These are phyloP conservation scores for Phytopythium cucurbitacearum DNA, from an alignment of 352 stramenopile genomes.

Conservation along the genomic window DNA sequence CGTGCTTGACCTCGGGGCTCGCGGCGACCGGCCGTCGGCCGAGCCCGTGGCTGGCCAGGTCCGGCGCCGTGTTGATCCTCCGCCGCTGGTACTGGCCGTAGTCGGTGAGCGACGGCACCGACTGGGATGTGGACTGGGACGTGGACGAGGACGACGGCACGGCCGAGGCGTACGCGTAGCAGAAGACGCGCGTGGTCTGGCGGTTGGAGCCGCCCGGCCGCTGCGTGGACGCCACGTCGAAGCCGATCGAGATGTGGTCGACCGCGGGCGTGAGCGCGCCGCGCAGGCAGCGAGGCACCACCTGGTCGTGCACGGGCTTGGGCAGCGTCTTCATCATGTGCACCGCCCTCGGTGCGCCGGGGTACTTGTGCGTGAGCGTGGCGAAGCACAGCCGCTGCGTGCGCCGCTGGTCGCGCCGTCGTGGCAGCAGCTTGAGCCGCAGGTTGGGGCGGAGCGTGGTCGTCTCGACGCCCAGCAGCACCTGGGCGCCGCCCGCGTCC, in stretches of 20 bases:
- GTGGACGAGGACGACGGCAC: constrained; percentile 21
- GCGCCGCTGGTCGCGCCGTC: constrained; percentile 30
- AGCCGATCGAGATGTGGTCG: constrained; percentile 50
- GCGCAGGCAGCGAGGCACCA: constrained; percentile 27
- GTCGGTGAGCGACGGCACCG: constrained; percentile 24
- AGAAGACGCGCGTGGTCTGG: constrained; percentile 38
- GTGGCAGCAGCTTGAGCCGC: constrained; percentile 16
- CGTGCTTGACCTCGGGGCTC: constrained; percentile 38
- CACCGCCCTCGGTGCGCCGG: constrained; percentile 33
- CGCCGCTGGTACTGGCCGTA: constrained; percentile 17
- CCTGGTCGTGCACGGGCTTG: constrained; percentile 51
- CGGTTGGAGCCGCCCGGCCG: constrained; percentile 18
- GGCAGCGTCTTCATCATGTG: constrained; percentile 61
- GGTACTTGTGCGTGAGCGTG: constrained; percentile 38
- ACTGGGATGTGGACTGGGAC: constrained; percentile 11
- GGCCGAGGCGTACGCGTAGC: constrained; percentile 41
- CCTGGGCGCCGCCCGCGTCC: constrained; percentile 15
- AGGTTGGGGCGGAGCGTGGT: constrained; percentile 20
- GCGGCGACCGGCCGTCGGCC: constrained; percentile 28
- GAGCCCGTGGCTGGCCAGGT: constrained; percentile 17
- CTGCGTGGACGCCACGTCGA: constrained; percentile 35
- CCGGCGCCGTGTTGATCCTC: constrained; percentile 13
- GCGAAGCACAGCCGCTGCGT: constrained; percentile 51
- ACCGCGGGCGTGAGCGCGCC: constrained; percentile 32
- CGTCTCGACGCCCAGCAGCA: constrained; percentile 30